Conservation (phyloP, 352 stramenopile species). For the Globisporangium alternatum region DNA sequence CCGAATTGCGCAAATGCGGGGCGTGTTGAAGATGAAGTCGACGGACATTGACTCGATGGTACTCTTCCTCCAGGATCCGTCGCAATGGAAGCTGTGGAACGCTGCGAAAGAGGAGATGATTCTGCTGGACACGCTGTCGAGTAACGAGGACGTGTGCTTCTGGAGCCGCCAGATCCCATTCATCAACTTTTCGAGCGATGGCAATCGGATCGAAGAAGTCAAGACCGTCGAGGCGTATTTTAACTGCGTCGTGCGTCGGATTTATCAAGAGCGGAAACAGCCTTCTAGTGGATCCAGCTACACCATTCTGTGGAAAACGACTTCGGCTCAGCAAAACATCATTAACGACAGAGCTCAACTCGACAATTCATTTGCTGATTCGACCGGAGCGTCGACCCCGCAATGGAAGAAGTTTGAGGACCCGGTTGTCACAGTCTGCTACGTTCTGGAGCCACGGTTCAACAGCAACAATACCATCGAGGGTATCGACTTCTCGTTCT, state of each 20-base stretch:
- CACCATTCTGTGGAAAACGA: slow-evolving; percentile 42
- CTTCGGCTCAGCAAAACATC: slow-evolving; percentile 24
- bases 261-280: slow-evolving; percentile 21
- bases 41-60: slow-evolving; percentile 20
- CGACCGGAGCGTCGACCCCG: not conserved
- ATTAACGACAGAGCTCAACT: not conserved
- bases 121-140: slow-evolving; percentile 28
- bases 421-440: slow-evolving; percentile 28
- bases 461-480: slow-evolving; percentile 7
- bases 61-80: slow-evolving; percentile 24
- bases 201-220: slow-evolving; percentile 11
- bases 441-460: slow-evolving; percentile 28
- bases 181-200: slow-evolving; percentile 24
- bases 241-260: slow-evolving; percentile 28
- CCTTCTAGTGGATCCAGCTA: slow-evolving; percentile 10
- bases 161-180: slow-evolving; percentile 36
- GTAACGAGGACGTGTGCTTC: slow-evolving; percentile 31
- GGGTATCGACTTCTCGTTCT: slow-evolving; percentile 23
- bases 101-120: slow-evolving; percentile 18
- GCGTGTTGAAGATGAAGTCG: slow-evolving; percentile 20
- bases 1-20: slow-evolving; percentile 25
- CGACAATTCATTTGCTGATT: not conserved
- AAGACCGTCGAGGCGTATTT: slow-evolving; percentile 24
- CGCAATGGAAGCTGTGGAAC: slow-evolving; percentile 20
- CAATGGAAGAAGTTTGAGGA: slow-evolving; percentile 36